Evolutionary conservation across 2,329 filamentous ascomycete genomes (phyloP).

Genomic region (Botrytis porri): DNA sequence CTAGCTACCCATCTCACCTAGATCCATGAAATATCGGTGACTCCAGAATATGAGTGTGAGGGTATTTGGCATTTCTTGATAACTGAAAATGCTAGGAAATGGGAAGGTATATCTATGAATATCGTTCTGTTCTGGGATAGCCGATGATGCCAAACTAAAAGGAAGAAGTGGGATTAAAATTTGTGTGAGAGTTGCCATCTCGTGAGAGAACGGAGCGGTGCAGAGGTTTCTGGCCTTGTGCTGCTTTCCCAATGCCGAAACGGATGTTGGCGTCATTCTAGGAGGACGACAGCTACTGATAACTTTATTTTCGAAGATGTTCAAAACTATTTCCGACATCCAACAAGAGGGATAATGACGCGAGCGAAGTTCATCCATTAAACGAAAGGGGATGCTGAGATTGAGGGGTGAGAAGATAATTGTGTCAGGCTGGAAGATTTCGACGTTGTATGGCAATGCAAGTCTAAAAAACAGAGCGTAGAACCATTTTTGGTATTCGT

Average conservation of each 20-base stretch:
- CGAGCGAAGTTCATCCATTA: conserved; percentile 20
- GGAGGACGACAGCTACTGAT: conserved; percentile 19
- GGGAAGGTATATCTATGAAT: conserved; percentile 1
- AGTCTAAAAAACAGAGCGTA: conserved; percentile 25
- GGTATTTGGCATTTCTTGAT: neutral
- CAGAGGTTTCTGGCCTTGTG: conserved; percentile 18
- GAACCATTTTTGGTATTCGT: conserved; percentile 22
- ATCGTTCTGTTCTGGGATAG: neutral
- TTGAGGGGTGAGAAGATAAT: conserved; percentile 22
- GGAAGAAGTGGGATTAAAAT: conserved; percentile 24
- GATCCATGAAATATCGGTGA: neutral
- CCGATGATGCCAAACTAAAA: neutral
- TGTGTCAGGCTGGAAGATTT: neutral
- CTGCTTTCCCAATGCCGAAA: neutral
- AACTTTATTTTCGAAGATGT: conserved; percentile 25
- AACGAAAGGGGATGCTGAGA: conserved; percentile 20
- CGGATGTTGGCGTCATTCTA: conserved; percentile 9
- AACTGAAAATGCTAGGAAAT: neutral
- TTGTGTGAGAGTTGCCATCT: conserved; percentile 20
- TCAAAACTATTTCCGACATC: conserved; percentile 23
- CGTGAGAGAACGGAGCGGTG: conserved; percentile 22
- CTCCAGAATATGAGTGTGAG: conserved; percentile 5
- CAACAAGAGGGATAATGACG: conserved; percentile 26
- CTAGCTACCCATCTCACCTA: neutral
- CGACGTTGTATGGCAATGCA: conserved; percentile 17